Conservation (phyloP, 2,329 filamentous ascomycete species). For the Bipolaris zeicola region DNA sequence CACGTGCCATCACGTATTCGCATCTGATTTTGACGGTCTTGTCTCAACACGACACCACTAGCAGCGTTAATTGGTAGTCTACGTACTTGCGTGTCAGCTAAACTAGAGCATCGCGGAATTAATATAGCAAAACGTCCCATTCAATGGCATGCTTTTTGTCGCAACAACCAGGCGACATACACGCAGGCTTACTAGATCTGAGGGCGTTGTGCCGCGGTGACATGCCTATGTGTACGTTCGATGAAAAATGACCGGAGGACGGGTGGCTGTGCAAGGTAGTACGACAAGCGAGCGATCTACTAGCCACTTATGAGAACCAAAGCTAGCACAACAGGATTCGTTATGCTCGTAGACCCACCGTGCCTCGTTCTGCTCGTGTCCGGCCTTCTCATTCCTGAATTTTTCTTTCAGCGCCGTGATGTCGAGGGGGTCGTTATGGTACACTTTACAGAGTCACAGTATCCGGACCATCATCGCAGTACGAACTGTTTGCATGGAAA, state of each 20-base stretch:
- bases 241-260: neutral
- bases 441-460: neutral
- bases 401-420: neutral
- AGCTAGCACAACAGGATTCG: too few species aligned
- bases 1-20: too few species aligned
- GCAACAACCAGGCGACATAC: neutral
- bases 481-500: neutral
- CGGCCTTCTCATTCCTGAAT: neutral
- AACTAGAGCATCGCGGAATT: too few species aligned
- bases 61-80: too few species aligned
- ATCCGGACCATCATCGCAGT: neutral
- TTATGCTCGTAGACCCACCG: neutral
- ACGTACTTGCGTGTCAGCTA: too few species aligned
- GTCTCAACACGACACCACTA: too few species aligned
- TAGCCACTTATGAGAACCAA: neutral
- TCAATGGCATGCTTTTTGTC: neutral
- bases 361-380: neutral
- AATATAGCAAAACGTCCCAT: neutral
- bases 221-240: neutral
- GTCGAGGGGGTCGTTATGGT: neutral
- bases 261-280: neutral
- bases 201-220: neutral
- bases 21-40: too few species aligned
- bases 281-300: neutral
- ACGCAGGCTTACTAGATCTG: neutral